These are phyloP conservation scores for Pulveroboletus sp. DNA, from an alignment of 768 basidiomycete genomes.

Conservation along the genomic window DNA sequence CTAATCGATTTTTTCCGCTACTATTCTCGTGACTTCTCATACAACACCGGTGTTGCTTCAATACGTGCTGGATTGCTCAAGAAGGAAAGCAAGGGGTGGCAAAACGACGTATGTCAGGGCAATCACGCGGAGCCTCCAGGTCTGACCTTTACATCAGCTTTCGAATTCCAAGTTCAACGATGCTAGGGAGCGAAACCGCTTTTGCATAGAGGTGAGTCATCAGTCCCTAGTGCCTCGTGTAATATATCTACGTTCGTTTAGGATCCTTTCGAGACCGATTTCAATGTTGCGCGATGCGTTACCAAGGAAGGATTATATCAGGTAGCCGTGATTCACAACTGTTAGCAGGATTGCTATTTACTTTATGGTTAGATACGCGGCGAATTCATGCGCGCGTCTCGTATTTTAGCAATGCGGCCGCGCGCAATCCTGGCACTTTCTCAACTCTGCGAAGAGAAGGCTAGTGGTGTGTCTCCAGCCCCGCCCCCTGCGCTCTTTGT, in stretches of 20 bases:
- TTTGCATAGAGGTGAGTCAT: conserved; percentile 84
- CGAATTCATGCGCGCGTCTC: conserved; percentile 94
- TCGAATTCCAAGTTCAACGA: conserved; percentile 57
- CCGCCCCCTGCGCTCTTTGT: conserved; percentile 39
- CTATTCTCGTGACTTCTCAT: conserved; percentile 89
- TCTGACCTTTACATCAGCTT: conserved; percentile 33
- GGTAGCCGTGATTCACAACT: conserved; percentile 35
- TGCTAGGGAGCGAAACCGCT: conserved; percentile 82
- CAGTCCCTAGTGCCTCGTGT: neutral
- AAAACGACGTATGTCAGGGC: conserved; percentile 68
- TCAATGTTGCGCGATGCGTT: conserved; percentile 94
- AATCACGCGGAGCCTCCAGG: neutral
- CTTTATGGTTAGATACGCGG: conserved; percentile 78
- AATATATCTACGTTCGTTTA: conserved; percentile 28
- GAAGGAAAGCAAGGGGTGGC: conserved; percentile 94
- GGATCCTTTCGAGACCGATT: conserved; percentile 97
- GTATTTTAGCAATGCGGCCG: conserved; percentile 75
- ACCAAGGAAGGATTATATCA: conserved; percentile 95
- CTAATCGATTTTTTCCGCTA: conserved; percentile 98
- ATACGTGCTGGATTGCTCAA: conserved; percentile 84
- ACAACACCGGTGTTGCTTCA: conserved; percentile 87
- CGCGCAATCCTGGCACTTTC: conserved; percentile 79
- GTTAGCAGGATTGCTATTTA: neutral
- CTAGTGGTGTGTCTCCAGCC: conserved; percentile 40
- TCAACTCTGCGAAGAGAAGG: conserved; percentile 88